Conservation (phyloP, 345 rosid genomes). For the Mangifera indica region DNA sequence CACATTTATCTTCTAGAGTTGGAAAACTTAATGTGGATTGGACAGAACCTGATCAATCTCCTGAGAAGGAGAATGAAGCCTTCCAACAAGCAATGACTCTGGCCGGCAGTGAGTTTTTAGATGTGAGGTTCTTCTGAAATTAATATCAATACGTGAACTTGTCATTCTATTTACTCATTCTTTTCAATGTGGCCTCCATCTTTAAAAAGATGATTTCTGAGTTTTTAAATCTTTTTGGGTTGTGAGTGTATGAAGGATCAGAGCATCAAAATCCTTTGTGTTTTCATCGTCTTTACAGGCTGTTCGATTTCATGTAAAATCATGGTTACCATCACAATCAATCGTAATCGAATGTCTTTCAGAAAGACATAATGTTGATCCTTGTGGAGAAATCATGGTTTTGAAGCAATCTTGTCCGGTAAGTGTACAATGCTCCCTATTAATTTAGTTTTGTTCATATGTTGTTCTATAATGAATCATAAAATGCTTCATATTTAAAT, state of each 20-base stretch:
- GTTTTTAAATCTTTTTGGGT: background rate
- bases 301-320: slow-evolving; percentile 67
- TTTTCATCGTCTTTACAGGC: slow-evolving; percentile 40
- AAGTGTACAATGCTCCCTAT: slow-evolving; percentile 30
- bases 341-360: slow-evolving; percentile 73
- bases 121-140: slow-evolving; percentile 47
- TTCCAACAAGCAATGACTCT: slow-evolving; percentile 75
- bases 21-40: slow-evolving; percentile 89
- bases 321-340: slow-evolving; percentile 90
- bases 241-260: background rate
- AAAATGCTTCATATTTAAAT: slow-evolving; percentile 1
- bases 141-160: no score
- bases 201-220: background rate
- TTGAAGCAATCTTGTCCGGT: slow-evolving; percentile 69
- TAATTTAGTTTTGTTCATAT: background rate
- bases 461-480: background rate
- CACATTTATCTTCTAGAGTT: slow-evolving; percentile 75
- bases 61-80: slow-evolving; percentile 84
- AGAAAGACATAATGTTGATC: slow-evolving; percentile 58
- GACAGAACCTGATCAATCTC: slow-evolving; percentile 86
- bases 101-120: slow-evolving; percentile 80
- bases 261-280: background rate
- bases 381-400: slow-evolving; percentile 86
- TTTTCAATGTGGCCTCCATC: background rate
- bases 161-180: background rate